phyloP scores from a whole-genome alignment of 2,329 filamentous ascomycete genomes.

The Juglanconis sp. region DNA sequence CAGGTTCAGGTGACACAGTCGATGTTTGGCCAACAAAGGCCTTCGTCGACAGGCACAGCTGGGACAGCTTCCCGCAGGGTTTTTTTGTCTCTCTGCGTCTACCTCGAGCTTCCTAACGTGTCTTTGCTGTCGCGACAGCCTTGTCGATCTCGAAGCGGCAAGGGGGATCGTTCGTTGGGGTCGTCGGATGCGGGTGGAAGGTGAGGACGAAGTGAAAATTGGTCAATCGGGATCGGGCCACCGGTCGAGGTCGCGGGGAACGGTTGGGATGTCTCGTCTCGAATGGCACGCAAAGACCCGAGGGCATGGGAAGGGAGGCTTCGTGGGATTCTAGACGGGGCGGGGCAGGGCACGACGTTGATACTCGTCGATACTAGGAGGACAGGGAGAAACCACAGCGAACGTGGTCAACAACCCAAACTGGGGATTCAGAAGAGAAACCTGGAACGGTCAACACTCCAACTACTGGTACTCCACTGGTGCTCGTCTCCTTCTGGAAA shows the following conservation, averaged over 20 bases:
- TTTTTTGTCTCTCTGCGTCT: background rate
- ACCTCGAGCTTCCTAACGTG: conserved; percentile 1
- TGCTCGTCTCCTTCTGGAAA: background rate
- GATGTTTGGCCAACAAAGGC: conserved; percentile 5
- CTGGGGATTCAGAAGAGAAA: conserved; percentile 1
- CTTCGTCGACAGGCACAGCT: conserved; percentile 5
- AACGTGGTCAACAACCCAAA: conserved; percentile 1
- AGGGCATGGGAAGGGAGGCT: no score
- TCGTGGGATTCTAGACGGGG: no score
- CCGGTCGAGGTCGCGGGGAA: background rate
- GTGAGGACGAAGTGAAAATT: background rate
- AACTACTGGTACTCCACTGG: conserved; percentile 5
- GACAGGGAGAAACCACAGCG: background rate
- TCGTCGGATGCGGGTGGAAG: background rate
- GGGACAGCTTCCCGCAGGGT: background rate
- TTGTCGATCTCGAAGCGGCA: background rate
- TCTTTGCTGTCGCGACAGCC: background rate
- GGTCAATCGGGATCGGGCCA: background rate
- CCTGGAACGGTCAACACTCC: conserved; percentile 19
- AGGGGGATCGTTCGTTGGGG: background rate
- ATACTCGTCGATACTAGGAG: background rate
- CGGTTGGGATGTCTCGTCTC: background rate
- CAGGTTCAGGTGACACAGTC: conserved; percentile 12
- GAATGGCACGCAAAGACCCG: background rate
- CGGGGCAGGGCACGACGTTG: no score